Evolutionary conservation across 441 rosid genomes (phyloP).

Genomic region (Theobroma grandiflorum): DNA sequence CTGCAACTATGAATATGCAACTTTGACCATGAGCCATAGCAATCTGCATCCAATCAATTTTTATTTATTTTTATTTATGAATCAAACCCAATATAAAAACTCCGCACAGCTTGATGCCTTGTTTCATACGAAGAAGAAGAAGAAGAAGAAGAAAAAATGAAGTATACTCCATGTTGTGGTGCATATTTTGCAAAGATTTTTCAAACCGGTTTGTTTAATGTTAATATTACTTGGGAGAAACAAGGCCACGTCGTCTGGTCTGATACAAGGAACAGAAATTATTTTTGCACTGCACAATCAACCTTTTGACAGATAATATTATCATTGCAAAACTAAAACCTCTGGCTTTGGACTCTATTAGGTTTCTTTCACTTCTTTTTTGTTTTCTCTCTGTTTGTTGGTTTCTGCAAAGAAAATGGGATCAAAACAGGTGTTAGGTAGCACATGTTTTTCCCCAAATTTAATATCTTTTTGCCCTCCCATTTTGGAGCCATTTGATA

Average conservation of each 20-base stretch:
- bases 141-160: background rate
- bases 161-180: conserved; percentile 1
- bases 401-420: background rate
- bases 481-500: conserved; percentile 13
- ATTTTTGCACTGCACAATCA: background rate
- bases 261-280: background rate
- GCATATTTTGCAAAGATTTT: conserved; percentile 5
- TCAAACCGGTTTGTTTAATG: background rate
- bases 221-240: background rate
- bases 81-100: background rate
- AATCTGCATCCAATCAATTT: background rate
- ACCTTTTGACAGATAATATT: background rate
- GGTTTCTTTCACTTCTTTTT: background rate
- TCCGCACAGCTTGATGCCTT: background rate
- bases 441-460: conserved; percentile 24
- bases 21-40: background rate
- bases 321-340: background rate
- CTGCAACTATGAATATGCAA: background rate
- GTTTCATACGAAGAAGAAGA: background rate
- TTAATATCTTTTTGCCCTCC: background rate
- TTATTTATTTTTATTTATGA: too few species aligned
- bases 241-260: conserved; percentile 15
- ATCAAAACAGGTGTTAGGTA: background rate
- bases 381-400: conserved; percentile 9
- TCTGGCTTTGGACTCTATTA: too few species aligned